Evolutionary conservation across 2,329 filamentous ascomycete genomes (phyloP).

Genomic region (Tolypocladium inflatum): DNA sequence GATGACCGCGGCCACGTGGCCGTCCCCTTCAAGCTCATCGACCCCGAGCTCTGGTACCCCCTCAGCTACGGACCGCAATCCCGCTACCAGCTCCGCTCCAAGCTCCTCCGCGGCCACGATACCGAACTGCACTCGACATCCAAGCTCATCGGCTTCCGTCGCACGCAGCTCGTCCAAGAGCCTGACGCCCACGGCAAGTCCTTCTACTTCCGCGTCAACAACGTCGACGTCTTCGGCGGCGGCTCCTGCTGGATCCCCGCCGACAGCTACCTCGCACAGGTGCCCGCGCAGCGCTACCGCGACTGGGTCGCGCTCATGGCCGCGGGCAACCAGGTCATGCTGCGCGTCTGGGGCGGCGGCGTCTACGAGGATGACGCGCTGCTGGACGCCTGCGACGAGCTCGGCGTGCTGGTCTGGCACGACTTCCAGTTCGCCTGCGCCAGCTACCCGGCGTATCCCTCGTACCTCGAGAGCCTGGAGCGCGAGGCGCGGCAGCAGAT

Average conservation of each 20-base stretch:
- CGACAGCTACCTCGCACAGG: slow-evolving; percentile 64
- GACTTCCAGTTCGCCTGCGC: slow-evolving; percentile 65
- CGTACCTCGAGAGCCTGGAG: slow-evolving; percentile 47
- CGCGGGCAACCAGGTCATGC: slow-evolving; percentile 37
- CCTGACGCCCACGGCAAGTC: slow-evolving; percentile 54
- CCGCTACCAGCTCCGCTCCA: neutral
- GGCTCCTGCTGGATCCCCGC: slow-evolving; percentile 74
- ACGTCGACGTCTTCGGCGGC: slow-evolving; percentile 62
- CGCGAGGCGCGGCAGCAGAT: slow-evolving; percentile 55
- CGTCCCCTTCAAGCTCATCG: slow-evolving; percentile 20
- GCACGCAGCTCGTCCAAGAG: slow-evolving; percentile 44
- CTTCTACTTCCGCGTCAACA: slow-evolving; percentile 69
- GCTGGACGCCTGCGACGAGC: slow-evolving; percentile 58
- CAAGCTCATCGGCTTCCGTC: slow-evolving; percentile 57
- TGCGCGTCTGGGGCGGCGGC: slow-evolving; percentile 18
- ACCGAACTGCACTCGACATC: neutral
- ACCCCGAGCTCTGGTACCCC: slow-evolving; percentile 21
- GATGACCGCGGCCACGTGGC: neutral
- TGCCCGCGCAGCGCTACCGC: slow-evolving; percentile 48
- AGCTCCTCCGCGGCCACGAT: neutral
- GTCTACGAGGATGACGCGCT: slow-evolving; percentile 52
- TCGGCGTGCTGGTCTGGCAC: slow-evolving; percentile 62
- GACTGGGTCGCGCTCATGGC: slow-evolving; percentile 42
- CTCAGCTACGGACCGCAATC: slow-evolving; percentile 5
- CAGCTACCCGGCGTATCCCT: slow-evolving; percentile 53